phyloP scores from a whole-genome alignment of 805 yeast species.

The Scheffersomyces coipomensis region DNA sequence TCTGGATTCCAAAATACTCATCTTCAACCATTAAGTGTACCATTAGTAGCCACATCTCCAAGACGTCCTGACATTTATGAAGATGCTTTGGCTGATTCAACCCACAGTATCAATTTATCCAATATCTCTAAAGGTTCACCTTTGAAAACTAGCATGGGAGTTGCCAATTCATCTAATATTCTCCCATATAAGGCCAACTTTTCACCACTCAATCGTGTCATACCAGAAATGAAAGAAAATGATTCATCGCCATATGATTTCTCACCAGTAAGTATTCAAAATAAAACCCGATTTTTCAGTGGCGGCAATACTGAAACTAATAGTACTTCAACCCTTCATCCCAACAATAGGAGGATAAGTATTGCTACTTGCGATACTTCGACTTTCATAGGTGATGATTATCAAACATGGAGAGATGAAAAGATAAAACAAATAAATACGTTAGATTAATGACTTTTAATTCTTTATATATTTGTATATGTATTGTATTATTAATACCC shows the following conservation, averaged over 20 bases:
- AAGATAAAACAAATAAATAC: conserved; percentile 25
- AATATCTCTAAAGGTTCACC: background rate
- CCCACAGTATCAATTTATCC: background rate
- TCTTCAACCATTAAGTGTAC: conserved; percentile 16
- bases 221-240: conserved; percentile 9
- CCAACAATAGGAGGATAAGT: conserved; percentile 15
- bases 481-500: conserved; percentile 1
- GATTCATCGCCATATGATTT: conserved; percentile 9
- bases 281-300: conserved; percentile 2
- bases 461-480: conserved; percentile 2
- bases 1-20: conserved; percentile 5
- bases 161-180: background rate
- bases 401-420: conserved; percentile 39
- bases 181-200: background rate
- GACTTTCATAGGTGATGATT: conserved; percentile 39
- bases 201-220: background rate
- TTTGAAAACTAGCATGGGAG: background rate
- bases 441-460: background rate
- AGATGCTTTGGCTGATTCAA: background rate
- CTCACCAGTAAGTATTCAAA: conserved; percentile 8
- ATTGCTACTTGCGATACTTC: conserved; percentile 32
- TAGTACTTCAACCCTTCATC: background rate
- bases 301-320: background rate
- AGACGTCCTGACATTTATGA: background rate
- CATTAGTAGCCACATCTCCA: conserved; percentile 6